Percentiles rank a stretch among this genome's conserved stretches.
Conservation (phyloP, 805 yeast genomes). For the Jamesozyma gamospora region DNA sequence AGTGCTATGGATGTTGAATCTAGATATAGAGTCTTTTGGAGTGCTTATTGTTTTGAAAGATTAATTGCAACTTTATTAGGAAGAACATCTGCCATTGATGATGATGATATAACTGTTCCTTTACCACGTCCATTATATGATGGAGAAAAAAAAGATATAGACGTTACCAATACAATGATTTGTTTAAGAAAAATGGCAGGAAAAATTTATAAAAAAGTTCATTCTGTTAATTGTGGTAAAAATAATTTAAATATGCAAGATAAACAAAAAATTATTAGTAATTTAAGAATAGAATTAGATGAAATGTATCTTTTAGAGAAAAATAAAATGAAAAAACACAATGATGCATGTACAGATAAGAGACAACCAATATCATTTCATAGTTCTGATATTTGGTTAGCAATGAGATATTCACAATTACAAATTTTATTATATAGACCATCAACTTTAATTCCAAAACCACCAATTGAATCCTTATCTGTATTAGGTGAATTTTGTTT, state of each 20-base stretch:
- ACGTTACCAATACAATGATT: slow-evolving; percentile 35
- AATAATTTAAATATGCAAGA: slow-evolving; percentile 25
- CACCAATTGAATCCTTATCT: slow-evolving; percentile 33
- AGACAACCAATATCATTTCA: slow-evolving; percentile 26
- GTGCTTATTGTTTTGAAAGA: slow-evolving; percentile 40
- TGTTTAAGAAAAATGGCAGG: slow-evolving; percentile 40
- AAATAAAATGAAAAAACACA: slow-evolving; percentile 15
- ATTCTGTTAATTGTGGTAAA: slow-evolving; percentile 34
- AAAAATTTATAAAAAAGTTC: slow-evolving; percentile 35
- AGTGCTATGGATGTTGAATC: slow-evolving; percentile 33
- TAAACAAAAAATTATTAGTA: slow-evolving; percentile 26
- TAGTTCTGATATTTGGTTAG: slow-evolving; percentile 29
- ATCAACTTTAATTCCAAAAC: slow-evolving; percentile 38
- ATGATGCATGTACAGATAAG: slow-evolving; percentile 7
- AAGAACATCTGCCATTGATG: slow-evolving; percentile 39
- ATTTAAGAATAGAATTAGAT: slow-evolving; percentile 30
- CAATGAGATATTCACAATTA: slow-evolving; percentile 37
- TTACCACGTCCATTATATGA: slow-evolving; percentile 32
- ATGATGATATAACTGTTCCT: slow-evolving; percentile 40
- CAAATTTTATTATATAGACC: slow-evolving; percentile 41
- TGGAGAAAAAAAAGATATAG: slow-evolving; percentile 35
- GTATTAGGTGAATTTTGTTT: slow-evolving; percentile 37
- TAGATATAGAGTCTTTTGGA: slow-evolving; percentile 40
- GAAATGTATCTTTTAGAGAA: slow-evolving; percentile 20
- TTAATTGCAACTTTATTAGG: slow-evolving; percentile 41